Conservation (phyloP, 2,329 filamentous ascomycete species). For the Xylariaceae sp. region DNA sequence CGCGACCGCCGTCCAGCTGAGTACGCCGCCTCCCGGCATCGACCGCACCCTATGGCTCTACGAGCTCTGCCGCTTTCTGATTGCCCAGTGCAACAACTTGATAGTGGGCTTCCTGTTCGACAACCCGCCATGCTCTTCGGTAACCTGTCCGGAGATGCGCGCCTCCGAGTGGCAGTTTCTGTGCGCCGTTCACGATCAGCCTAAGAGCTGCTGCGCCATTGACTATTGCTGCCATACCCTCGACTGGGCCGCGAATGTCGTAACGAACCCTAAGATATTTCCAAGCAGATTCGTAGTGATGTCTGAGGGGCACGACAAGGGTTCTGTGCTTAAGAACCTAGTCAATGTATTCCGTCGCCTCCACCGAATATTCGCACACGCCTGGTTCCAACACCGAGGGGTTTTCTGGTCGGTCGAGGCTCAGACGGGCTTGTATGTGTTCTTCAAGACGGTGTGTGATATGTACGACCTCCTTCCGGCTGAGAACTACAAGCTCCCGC, state of each 20-base stretch:
- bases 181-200: conserved; percentile 94
- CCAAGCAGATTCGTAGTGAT: conserved; percentile 74
- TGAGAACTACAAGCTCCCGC: conserved; percentile 94
- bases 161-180: conserved; percentile 99
- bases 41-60: conserved; percentile 95
- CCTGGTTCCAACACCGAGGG: conserved; percentile 95
- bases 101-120: conserved; percentile 94
- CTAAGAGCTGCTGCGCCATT: conserved; percentile 96
- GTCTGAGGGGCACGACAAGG: conserved; percentile 60
- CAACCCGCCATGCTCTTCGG: conserved; percentile 81
- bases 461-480: conserved; percentile 84
- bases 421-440: conserved; percentile 88
- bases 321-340: conserved; percentile 75
- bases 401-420: conserved; percentile 95
- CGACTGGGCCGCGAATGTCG: conserved; percentile 93
- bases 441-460: conserved; percentile 98
- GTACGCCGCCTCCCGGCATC: conserved; percentile 77
- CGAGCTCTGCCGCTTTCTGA: conserved; percentile 94
- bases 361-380: conserved; percentile 96
- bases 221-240: conserved; percentile 99
- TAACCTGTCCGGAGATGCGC: conserved; percentile 96
- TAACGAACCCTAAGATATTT: conserved; percentile 94
- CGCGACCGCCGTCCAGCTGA: conserved; percentile 73
- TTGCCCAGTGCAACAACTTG: conserved; percentile 89
- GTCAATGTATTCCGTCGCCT: conserved; percentile 93